phyloP scores from a whole-genome alignment of 495 filamentous ascomycete genomes.

The Venustampulla echinocandica region DNA sequence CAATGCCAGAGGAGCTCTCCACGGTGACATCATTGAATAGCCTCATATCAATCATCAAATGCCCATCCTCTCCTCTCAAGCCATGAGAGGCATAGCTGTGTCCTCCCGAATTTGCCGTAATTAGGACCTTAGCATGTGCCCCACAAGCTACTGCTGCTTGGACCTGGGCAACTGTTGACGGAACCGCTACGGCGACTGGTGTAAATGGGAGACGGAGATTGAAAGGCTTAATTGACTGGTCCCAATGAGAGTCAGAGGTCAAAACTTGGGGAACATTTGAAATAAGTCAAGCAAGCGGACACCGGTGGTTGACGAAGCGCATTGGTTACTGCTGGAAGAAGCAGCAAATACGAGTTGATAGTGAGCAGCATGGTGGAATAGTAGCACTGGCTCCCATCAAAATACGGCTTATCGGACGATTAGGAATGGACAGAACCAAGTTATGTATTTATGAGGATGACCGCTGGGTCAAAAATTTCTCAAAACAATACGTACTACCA shows the following conservation, averaged over 20 bases:
- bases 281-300: background rate
- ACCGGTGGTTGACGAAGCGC: background rate
- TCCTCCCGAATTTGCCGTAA: constrained; percentile 39
- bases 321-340: background rate
- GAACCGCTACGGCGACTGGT: background rate
- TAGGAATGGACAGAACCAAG: background rate
- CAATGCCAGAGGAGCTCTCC: constrained; percentile 21
- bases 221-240: background rate
- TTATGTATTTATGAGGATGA: no score
- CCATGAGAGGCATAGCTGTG: constrained; percentile 55
- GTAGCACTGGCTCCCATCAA: background rate
- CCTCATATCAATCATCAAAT: constrained; percentile 48
- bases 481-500: no score
- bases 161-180: background rate
- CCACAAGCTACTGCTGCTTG: constrained; percentile 12
- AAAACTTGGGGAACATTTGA: constrained; percentile 2
- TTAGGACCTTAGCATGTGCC: background rate
- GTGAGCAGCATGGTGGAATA: background rate
- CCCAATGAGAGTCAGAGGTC: background rate
- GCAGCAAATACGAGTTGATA: background rate
- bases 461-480: no score
- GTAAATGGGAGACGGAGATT: constrained; percentile 6
- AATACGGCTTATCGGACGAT: background rate
- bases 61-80: constrained; percentile 37
- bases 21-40: constrained; percentile 30